Evolutionary conservation across 805 yeast species (phyloP).

Genomic region (Wickerhamomyces strasburgensis): DNA sequence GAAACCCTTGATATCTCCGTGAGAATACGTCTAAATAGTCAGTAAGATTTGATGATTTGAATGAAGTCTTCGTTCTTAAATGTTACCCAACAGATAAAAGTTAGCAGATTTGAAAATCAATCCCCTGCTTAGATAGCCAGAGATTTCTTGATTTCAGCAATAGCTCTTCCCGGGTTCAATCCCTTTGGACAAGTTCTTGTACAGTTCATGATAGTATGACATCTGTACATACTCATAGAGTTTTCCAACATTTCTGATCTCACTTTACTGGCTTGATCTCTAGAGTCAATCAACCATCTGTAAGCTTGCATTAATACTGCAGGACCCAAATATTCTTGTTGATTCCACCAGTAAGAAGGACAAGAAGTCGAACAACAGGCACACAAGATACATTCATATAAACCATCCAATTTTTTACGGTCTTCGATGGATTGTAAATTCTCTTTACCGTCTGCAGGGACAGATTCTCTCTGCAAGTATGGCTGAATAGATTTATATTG

Average conservation of each 20-base stretch:
- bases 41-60: too few relatives aligned
- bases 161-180: conserved; percentile 94
- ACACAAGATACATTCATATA: conserved; percentile 95
- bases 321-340: conserved; percentile 96
- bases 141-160: conserved; percentile 93
- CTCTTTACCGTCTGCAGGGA: conserved; percentile 89
- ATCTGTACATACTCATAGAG: conserved; percentile 96
- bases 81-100: too few relatives aligned
- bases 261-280: conserved; percentile 80
- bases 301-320: conserved; percentile 99
- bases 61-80: too few relatives aligned
- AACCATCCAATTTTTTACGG: conserved; percentile 93
- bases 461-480: conserved; percentile 72
- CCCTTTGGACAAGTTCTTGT: conserved; percentile 98
- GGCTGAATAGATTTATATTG: conserved; percentile 99
- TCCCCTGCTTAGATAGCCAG: conserved; percentile 78
- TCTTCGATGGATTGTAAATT: conserved; percentile 86
- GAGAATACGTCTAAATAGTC: too few relatives aligned
- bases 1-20: too few relatives aligned
- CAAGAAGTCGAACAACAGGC: conserved; percentile 99
- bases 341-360: conserved; percentile 99
- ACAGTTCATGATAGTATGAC: conserved; percentile 99
- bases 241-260: conserved; percentile 92
- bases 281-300: conserved; percentile 96
- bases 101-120: too few relatives aligned